A percentile compares a stretch with the other conserved stretches of the same genome.
phyloP scores from a whole-genome alignment of 1,139 yeast species.

The Trichomonascaceae sp. region DNA sequence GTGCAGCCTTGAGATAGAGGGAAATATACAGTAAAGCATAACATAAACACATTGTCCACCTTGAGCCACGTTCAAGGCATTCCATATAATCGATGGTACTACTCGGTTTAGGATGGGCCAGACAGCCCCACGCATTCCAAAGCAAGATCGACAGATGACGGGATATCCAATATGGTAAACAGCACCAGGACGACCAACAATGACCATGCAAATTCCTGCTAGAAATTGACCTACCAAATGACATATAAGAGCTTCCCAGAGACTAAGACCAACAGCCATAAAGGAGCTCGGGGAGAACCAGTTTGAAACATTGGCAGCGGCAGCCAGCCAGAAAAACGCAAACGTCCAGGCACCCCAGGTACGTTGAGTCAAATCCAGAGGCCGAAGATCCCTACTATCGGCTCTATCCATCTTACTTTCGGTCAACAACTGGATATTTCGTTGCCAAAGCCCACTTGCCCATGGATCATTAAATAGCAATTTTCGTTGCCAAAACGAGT shows the following conservation, averaged over 20 bases:
- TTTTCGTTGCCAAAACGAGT: background rate
- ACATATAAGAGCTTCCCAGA: conserved; percentile 25
- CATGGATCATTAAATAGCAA: background rate
- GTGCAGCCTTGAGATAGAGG: conserved; percentile 50
- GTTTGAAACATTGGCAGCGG: conserved; percentile 28
- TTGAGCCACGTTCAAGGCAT: conserved; percentile 69
- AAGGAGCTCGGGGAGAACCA: conserved; percentile 27
- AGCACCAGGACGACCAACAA: conserved; percentile 66
- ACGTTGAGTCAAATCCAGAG: conserved; percentile 15
- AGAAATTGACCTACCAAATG: conserved; percentile 48
- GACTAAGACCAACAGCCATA: conserved; percentile 24
- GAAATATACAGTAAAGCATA: conserved; percentile 63
- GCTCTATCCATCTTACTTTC: background rate
- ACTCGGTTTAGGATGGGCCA: conserved; percentile 81
- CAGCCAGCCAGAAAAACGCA: conserved; percentile 21
- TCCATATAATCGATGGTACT: conserved; percentile 79
- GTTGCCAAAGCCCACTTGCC: background rate
- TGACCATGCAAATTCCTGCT: conserved; percentile 56
- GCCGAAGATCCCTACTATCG: conserved; percentile 19
- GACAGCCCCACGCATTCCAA: conserved; percentile 70
- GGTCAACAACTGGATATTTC: background rate
- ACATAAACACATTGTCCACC: conserved; percentile 72
- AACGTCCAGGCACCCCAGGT: conserved; percentile 23
- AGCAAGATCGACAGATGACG: conserved; percentile 62
- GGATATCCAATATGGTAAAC: conserved; percentile 75